These are phyloP conservation scores for Auriscalpium microsporum DNA, from an alignment of 768 basidiomycete species.

Conservation along the genomic window DNA sequence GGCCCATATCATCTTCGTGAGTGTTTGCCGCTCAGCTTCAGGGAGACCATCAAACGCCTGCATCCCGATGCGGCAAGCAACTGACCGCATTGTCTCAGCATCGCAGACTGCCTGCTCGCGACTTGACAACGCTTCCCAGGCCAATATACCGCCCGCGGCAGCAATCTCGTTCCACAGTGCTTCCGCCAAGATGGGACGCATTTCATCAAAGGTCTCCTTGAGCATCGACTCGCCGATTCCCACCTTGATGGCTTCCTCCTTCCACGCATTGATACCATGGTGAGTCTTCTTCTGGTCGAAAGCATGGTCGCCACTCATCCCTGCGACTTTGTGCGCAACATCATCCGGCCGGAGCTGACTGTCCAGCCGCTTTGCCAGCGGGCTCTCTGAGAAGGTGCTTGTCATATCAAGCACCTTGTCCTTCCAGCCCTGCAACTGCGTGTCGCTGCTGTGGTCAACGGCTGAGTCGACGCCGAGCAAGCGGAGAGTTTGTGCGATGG, in stretches of 20 bases:
- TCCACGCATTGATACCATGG: neutral
- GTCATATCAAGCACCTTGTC: neutral
- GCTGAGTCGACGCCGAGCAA: neutral
- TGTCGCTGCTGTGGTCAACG: neutral
- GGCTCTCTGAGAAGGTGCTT: neutral
- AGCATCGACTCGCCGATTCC: neutral
- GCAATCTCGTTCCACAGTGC: neutral
- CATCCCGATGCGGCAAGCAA: neutral
- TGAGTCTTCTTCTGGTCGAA: slow-evolving; percentile 7
- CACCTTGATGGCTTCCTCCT: neutral
- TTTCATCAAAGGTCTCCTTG: neutral
- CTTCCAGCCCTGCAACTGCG: neutral
- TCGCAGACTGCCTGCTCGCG: neutral
- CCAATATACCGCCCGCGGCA: neutral
- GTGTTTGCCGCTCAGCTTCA: neutral
- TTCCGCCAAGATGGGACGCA: neutral
- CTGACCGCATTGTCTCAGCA: neutral
- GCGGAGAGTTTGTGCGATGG: neutral
- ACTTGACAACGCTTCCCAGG: too few relatives aligned
- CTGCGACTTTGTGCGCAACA: neutral
- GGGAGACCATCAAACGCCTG: neutral
- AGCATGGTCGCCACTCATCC: slow-evolving; percentile 3
- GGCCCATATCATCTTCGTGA: neutral
- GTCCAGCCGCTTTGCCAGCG: neutral
- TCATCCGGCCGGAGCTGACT: neutral